Conservation (phyloP, 208 protist species). For the Herpetomonas samuelpessoai region DNA sequence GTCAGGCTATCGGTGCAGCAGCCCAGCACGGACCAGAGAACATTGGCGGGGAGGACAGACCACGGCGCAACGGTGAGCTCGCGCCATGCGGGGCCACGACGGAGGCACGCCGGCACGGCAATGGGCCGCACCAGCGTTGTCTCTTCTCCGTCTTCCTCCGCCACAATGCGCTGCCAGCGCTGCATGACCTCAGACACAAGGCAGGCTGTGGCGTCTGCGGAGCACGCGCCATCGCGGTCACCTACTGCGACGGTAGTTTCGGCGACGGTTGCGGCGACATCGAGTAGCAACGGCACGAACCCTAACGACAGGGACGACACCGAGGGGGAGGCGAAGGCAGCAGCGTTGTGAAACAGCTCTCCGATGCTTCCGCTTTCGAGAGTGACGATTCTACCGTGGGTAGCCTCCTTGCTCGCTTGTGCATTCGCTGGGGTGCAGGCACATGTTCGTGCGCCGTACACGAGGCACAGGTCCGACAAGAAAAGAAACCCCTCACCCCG, state of each 20-base stretch:
- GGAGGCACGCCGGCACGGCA: neutral
- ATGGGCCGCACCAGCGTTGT: neutral
- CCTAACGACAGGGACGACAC: neutral
- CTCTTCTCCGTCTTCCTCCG: neutral
- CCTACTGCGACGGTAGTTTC: no score
- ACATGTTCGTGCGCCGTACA: neutral
- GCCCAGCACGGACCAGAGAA: neutral
- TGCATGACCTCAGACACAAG: no score
- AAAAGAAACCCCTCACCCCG: no score
- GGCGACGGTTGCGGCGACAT: constrained; percentile 17
- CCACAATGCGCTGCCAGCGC: neutral
- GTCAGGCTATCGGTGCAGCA: neutral
- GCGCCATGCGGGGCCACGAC: neutral
- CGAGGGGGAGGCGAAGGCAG: neutral
- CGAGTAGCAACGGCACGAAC: constrained; percentile 3
- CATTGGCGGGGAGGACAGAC: neutral
- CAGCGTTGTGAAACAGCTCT: neutral
- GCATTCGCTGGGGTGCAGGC: neutral
- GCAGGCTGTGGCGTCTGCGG: no score
- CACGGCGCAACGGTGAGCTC: neutral
- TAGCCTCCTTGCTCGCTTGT: neutral
- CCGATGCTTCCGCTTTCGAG: no score
- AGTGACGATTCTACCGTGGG: no score
- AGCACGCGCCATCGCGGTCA: no score
- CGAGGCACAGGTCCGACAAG: neutral